A percentile compares a stretch with the other conserved stretches of the same genome.
Conservation (phyloP, 2,329 filamentous ascomycete species). For the Xylariaceae sp. region DNA sequence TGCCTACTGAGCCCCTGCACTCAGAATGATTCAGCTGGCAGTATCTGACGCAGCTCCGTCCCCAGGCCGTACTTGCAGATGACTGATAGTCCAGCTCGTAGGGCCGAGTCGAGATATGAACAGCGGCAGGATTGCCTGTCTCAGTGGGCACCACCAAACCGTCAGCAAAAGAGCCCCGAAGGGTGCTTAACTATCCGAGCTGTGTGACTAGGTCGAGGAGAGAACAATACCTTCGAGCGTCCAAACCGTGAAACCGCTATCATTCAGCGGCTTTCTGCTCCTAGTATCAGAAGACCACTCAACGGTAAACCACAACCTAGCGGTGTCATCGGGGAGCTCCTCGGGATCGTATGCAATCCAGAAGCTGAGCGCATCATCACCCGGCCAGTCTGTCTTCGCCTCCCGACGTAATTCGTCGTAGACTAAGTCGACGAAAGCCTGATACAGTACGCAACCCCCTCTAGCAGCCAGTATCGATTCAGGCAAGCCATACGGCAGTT, state of each 20-base stretch:
- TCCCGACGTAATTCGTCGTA: neutral
- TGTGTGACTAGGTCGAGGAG: neutral
- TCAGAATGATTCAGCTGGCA: neutral
- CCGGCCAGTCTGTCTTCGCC: neutral
- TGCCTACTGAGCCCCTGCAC: neutral
- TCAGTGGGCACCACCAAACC: neutral
- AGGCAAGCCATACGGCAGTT: neutral
- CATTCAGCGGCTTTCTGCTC: neutral
- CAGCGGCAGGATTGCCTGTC: conserved; percentile 4
- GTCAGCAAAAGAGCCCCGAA: neutral
- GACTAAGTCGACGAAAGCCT: conserved; percentile 4
- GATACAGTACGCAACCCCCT: conserved; percentile 5
- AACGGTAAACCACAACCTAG: neutral
- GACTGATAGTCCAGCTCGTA: conserved; percentile 11
- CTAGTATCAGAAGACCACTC: neutral
- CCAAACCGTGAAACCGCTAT: neutral
- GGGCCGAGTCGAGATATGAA: conserved; percentile 3
- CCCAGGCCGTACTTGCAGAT: neutral
- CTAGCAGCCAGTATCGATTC: neutral
- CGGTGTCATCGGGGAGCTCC: neutral
- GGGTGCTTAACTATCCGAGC: too few relatives aligned
- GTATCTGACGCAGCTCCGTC: neutral
- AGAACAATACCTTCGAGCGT: conserved; percentile 6
- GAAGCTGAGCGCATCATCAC: neutral
- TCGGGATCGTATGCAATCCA: neutral